Conservation (phyloP, 768 basidiomycete genomes). For the Lactifluus rugatus region DNA sequence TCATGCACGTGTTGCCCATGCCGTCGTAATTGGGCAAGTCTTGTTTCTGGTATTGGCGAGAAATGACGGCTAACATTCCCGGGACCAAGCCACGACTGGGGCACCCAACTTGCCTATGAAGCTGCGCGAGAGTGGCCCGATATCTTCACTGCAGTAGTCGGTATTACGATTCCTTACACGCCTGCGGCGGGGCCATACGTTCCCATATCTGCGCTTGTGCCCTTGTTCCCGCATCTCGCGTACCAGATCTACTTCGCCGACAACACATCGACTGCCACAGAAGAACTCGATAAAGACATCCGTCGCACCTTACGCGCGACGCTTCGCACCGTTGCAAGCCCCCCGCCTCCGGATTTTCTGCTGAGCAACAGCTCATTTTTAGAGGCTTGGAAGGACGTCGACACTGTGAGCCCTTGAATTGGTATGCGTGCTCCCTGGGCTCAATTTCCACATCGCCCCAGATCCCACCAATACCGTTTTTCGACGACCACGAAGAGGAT, state of each 20-base stretch:
- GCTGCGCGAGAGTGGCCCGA: conserved; percentile 61
- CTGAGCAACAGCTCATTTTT: conserved; percentile 41
- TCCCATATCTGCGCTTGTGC: conserved; percentile 35
- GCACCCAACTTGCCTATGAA: conserved; percentile 55
- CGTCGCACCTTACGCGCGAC: conserved; percentile 49
- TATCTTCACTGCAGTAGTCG: conserved; percentile 49
- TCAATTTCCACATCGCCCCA: conserved; percentile 21
- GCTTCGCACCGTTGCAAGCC: conserved; percentile 41
- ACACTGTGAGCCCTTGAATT: conserved; percentile 28
- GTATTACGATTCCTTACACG: conserved; percentile 54
- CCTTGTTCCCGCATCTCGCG: conserved; percentile 39
- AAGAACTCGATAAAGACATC: conserved; percentile 47
- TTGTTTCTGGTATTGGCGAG: not conserved
- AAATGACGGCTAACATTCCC: not conserved
- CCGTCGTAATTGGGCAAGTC: conserved; percentile 53
- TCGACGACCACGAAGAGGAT: conserved; percentile 51
- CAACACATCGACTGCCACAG: conserved; percentile 37
- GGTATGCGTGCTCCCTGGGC: not conserved
- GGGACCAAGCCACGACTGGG: conserved; percentile 61
- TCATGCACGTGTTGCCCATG: conserved; percentile 38
- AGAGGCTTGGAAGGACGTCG: conserved; percentile 39
- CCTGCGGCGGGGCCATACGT: conserved; percentile 38
- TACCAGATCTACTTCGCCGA: conserved; percentile 52
- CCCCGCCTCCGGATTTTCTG: conserved; percentile 49
- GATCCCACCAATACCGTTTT: conserved; percentile 56